Evolutionary conservation across 768 basidiomycete species (phyloP), one percentile per base, ranked within the genome.

Genomic region (Hydnomerulius pinastri): DNA sequence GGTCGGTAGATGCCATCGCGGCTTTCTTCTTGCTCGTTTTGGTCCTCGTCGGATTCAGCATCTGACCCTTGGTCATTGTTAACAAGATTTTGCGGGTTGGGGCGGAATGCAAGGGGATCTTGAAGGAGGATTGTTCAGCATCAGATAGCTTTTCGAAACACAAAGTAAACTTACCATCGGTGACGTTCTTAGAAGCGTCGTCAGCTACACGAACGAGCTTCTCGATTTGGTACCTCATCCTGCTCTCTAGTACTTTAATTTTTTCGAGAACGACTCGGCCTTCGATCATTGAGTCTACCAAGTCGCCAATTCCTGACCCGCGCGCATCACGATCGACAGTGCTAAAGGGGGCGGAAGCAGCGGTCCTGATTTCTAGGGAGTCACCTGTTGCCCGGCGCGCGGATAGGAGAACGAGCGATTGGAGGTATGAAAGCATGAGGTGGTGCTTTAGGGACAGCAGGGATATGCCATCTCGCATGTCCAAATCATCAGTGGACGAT

Each of bases 181-280:
- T 68, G 12, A 74, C 68, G 28, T 72, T 64, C 41, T 68, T 59
- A 0, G 71, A 69, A 15, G 77, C 72, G 57, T 89, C 85, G 49
- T 86, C 82, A 1, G 92, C 87, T 5, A 90, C 69, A 52, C 82
- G 79, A 23, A 95, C 81, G 15, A 99, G 81, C 66, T 98, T 98
- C 58, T 98, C 93, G 60, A 99, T 92, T 66, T 98, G 97, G 67
- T 99, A 98, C 41, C 80, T 83, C 79, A 99, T 88, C 62, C 90
- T 85, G 46, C 77, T 76, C 69, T 98, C 95, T 20, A 99, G 77
- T 0, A 82, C 77, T 51, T 87, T 86, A 41, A 88, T 77, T 72
- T 97, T 98, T 65, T 99, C 97, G 38, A 98, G 79, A 8, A 92
- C 82, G 37, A 94, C 73, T 11, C 93, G 82, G 17, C 80, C 78